Percentiles rank a stretch among this genome's conserved stretches.
phyloP scores from a whole-genome alignment of 805 yeast species.

The Cyberlindnera veronae region DNA sequence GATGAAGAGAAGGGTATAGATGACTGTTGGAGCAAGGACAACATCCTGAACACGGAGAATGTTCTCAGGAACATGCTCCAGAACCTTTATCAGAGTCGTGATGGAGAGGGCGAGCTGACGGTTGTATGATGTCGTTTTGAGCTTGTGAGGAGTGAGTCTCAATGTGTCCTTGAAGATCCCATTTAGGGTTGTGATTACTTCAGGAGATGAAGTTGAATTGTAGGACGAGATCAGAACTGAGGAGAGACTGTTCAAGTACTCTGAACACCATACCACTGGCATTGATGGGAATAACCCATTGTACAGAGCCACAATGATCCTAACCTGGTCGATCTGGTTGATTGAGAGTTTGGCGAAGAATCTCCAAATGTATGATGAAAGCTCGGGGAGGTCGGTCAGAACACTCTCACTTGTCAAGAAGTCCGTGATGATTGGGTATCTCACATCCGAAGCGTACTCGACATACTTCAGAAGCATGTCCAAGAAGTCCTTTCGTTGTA shows the following conservation, averaged over 20 bases:
- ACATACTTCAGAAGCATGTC: slow-evolving; percentile 9
- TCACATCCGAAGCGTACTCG: slow-evolving; percentile 8
- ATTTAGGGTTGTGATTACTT: not conserved
- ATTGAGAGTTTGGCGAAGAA: slow-evolving; percentile 9
- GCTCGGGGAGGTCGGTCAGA: not conserved
- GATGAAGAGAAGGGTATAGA: slow-evolving; percentile 37
- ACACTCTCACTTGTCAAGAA: slow-evolving; percentile 8
- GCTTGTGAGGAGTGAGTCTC: not conserved
- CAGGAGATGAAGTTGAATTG: not conserved
- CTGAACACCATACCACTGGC: slow-evolving; percentile 10
- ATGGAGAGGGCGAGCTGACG: slow-evolving; percentile 10
- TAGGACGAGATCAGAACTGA: slow-evolving; percentile 2
- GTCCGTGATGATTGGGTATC: slow-evolving; percentile 6
- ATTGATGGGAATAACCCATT: not conserved
- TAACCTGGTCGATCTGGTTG: slow-evolving; percentile 1
- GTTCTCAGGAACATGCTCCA: slow-evolving; percentile 22
- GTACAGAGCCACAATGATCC: slow-evolving; percentile 5
- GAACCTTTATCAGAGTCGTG: slow-evolving; percentile 8
- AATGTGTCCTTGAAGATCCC: slow-evolving; percentile 5
- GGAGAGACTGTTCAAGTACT: slow-evolving; percentile 9
- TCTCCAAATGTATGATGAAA: slow-evolving; percentile 8
- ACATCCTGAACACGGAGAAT: slow-evolving; percentile 25
- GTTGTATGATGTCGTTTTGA: slow-evolving; percentile 7
- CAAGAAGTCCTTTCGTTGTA: slow-evolving; percentile 5
- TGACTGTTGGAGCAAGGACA: slow-evolving; percentile 38